Conservation (phyloP, 192 early-diverging fungal genomes). For the Pilaira anomala region DNA sequence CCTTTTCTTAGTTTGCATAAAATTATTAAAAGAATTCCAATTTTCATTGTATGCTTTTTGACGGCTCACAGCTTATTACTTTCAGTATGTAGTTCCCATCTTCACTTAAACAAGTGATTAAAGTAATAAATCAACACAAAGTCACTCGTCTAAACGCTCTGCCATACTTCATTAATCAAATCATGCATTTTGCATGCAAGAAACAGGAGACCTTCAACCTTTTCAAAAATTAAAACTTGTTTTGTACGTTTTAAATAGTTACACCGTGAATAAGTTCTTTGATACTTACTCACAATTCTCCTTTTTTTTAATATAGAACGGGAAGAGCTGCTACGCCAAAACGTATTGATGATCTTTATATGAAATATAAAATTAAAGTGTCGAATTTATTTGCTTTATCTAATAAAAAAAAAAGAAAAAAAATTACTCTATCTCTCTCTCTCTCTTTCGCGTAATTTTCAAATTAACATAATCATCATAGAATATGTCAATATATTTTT, state of each 20-base stretch:
- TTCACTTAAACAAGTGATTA: background rate
- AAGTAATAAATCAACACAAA: background rate
- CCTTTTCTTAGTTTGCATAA: background rate
- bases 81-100: background rate
- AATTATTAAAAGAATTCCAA: background rate
- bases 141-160: background rate
- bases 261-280: too few relatives aligned
- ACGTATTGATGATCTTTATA: too few relatives aligned
- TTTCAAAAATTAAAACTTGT: background rate
- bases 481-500: background rate
- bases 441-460: too few relatives aligned
- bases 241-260: background rate
- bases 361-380: too few relatives aligned
- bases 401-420: background rate
- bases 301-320: too few relatives aligned
- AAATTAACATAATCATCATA: background rate
- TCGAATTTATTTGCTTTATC: too few relatives aligned
- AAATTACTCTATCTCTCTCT: too few relatives aligned
- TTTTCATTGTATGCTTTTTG: background rate
- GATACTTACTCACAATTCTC: too few relatives aligned
- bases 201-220: background rate
- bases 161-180: background rate
- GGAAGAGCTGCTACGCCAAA: too few relatives aligned
- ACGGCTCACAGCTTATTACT: too few relatives aligned
- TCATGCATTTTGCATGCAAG: background rate